A percentile compares a stretch with the other conserved stretches of the same genome.
Evolutionary conservation across 164 flowering plant species (phyloP).

Genomic region (Euptelea pleiosperma): DNA sequence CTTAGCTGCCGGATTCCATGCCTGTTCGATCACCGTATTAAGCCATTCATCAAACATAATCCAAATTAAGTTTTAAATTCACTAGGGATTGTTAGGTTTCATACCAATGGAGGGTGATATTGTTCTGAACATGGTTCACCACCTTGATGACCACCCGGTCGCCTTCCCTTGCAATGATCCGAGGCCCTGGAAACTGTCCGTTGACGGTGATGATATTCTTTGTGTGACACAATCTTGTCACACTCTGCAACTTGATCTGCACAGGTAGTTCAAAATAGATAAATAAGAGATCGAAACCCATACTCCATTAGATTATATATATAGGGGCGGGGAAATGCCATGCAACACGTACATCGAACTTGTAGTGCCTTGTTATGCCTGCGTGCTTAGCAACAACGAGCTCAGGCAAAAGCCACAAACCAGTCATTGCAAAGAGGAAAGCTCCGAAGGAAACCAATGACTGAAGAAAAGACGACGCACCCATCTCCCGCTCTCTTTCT

Average conservation of each 20-base stretch:
- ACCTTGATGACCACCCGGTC: constrained; percentile 57
- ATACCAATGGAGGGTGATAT: constrained; percentile 58
- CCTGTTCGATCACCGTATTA: constrained; percentile 24
- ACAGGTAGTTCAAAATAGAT: constrained; percentile 2
- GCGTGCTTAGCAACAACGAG: constrained; percentile 14
- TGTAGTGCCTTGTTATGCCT: constrained; percentile 39
- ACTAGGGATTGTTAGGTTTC: no score
- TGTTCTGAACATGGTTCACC: constrained; percentile 51
- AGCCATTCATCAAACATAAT: no score
- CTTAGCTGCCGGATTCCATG: constrained; percentile 62
- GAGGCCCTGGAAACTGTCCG: constrained; percentile 66
- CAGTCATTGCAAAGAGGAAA: constrained; percentile 14
- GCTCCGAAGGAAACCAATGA: constrained; percentile 9
- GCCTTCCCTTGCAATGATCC: constrained; percentile 61
- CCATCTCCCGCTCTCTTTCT: constrained; percentile 17
- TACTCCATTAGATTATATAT: background rate
- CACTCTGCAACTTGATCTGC: constrained; percentile 53
- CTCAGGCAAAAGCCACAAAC: constrained; percentile 19
- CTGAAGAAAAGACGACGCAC: constrained; percentile 9
- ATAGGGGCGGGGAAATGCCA: no score
- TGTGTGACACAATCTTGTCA: constrained; percentile 60
- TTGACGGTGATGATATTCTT: constrained; percentile 63
- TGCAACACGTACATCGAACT: constrained; percentile 31
- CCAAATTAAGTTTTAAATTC: no score
- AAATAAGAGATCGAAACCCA: background rate